A percentile compares a stretch with the other conserved stretches of the same genome.
phyloP scores from a whole-genome alignment of 768 basidiomycete genomes.

The Suillus lakei region DNA sequence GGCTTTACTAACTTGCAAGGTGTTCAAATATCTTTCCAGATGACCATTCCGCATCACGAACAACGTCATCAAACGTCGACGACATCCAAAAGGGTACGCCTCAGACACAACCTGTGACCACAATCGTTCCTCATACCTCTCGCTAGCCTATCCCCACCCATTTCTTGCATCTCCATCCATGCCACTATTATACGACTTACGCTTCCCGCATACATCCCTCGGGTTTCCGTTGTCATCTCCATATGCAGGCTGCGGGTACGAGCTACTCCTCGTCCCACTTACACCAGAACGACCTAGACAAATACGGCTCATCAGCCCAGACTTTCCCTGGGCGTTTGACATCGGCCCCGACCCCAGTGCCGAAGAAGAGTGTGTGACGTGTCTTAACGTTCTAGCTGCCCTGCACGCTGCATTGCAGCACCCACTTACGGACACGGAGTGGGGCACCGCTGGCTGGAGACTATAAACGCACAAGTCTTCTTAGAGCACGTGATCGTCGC shows the following conservation, averaged over 20 bases:
- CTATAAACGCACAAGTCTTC: neutral
- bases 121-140: neutral
- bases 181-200: constrained; percentile 7
- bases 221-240: constrained; percentile 1
- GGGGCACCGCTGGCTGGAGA: constrained; percentile 8
- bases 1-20: neutral
- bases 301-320: constrained; percentile 8
- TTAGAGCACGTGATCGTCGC: neutral
- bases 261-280: neutral
- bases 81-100: neutral
- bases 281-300: neutral
- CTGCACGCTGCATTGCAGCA: constrained; percentile 8
- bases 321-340: constrained; percentile 15
- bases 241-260: neutral
- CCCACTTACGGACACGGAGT: constrained; percentile 9
- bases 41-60: too few species aligned
- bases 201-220: neutral
- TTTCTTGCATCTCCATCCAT: neutral
- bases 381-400: constrained; percentile 5
- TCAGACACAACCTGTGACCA: neutral
- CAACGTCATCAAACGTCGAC: neutral
- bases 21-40: neutral
- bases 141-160: neutral
- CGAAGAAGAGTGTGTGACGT: neutral
- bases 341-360: neutral